A percentile compares a stretch with the other conserved stretches of the same genome.
Conservation (phyloP, 768 basidiomycete genomes). For the Artomyces pyxidatus region DNA sequence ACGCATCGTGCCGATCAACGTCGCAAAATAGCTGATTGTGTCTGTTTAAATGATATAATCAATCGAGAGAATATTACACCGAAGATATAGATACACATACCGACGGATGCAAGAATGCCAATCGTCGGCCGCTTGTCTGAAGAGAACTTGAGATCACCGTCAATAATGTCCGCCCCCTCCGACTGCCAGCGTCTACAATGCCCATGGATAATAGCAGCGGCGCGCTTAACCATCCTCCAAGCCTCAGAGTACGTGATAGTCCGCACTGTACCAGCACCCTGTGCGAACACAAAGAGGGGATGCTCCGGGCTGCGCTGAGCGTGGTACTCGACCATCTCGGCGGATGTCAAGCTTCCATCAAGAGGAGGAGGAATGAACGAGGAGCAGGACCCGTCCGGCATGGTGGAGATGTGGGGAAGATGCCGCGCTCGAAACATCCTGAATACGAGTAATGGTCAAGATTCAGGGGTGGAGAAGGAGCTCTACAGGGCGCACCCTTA, state of each 20-base stretch:
- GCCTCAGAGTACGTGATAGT: slow-evolving; percentile 22
- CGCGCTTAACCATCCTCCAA: slow-evolving; percentile 21
- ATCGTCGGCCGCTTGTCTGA: slow-evolving; percentile 16
- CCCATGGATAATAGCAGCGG: slow-evolving; percentile 14
- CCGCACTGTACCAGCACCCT: slow-evolving; percentile 10
- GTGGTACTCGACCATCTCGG: slow-evolving; percentile 31
- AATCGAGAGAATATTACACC: neutral
- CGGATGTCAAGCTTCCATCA: slow-evolving; percentile 24
- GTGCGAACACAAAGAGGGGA: slow-evolving; percentile 23
- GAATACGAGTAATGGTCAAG: no score
- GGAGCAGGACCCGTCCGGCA: no score
- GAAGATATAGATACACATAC: slow-evolving; percentile 15
- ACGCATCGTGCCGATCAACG: slow-evolving; percentile 20
- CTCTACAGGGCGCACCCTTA: no score
- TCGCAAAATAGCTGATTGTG: slow-evolving; percentile 15
- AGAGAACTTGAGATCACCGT: no score
- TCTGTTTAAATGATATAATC: neutral
- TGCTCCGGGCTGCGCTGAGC: slow-evolving; percentile 23
- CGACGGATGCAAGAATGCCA: slow-evolving; percentile 21
- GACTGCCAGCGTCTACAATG: no score
- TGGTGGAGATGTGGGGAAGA: no score
- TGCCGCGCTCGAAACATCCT: no score
- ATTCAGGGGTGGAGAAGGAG: no score
- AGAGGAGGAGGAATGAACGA: slow-evolving; percentile 26
- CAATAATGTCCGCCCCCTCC: neutral